phyloP scores from a whole-genome alignment of 441 rosid species.

The Bocquillonia castaneifolia region DNA sequence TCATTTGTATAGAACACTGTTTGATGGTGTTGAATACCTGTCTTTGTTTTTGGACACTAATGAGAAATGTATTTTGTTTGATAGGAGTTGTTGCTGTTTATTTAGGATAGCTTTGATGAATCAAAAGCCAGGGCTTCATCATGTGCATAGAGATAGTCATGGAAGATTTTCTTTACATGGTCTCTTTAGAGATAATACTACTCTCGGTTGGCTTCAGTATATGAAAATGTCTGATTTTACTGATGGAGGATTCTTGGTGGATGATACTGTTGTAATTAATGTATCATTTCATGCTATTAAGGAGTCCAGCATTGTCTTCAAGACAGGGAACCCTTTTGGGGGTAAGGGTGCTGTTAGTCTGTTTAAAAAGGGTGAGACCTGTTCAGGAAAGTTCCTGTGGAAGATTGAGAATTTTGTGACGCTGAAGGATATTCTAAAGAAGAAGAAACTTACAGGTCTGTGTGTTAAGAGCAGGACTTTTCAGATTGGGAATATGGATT shows the following conservation, averaged over 20 bases:
- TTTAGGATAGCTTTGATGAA: conserved; percentile 77
- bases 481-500: conserved; percentile 76
- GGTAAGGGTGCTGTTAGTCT: conserved; percentile 43
- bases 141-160: conserved; percentile 67
- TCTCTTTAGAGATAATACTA: conserved; percentile 65
- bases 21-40: conserved; percentile 55
- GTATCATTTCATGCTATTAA: conserved; percentile 69
- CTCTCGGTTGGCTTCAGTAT: conserved; percentile 79
- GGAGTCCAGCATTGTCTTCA: conserved; percentile 55
- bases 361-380: conserved; percentile 59
- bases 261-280: conserved; percentile 59
- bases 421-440: conserved; percentile 72
- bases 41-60: conserved; percentile 81
- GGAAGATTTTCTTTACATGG: conserved; percentile 73
- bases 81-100: conserved; percentile 79
- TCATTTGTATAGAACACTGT: conserved; percentile 57
- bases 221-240: conserved; percentile 75
- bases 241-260: conserved; percentile 54
- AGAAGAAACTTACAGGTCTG: conserved; percentile 74
- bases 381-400: conserved; percentile 65
- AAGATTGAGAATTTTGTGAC: conserved; percentile 68
- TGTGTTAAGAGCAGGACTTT: conserved; percentile 77
- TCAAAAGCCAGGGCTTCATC: conserved; percentile 64
- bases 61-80: conserved; percentile 42
- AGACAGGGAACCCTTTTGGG: conserved; percentile 41